These are phyloP conservation scores for Periconia sp. DNA, from an alignment of 2,329 filamentous ascomycete species.

Conservation along the genomic window DNA sequence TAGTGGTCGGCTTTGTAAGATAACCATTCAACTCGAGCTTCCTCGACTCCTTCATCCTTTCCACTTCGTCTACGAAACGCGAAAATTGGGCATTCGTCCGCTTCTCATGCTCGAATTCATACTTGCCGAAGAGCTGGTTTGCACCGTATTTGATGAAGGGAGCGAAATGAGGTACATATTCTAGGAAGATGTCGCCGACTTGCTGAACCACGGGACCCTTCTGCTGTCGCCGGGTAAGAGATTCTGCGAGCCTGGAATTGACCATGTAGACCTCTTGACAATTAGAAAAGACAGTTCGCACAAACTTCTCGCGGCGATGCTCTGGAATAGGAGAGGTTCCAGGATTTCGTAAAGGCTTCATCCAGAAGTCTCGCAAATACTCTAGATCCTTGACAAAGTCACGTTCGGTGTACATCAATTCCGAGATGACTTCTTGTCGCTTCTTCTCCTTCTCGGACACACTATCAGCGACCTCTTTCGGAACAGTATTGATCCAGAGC, in stretches of 20 bases:
- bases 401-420: slow-evolving; percentile 97
- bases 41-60: slow-evolving; percentile 92
- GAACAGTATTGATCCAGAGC: slow-evolving; percentile 98
- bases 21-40: slow-evolving; percentile 98
- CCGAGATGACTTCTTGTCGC: slow-evolving; percentile 95
- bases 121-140: slow-evolving; percentile 95
- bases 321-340: slow-evolving; percentile 83
- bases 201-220: slow-evolving; percentile 87
- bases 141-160: slow-evolving; percentile 97
- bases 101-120: slow-evolving; percentile 96
- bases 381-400: slow-evolving; percentile 99
- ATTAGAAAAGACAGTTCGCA: slow-evolving; percentile 94
- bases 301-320: slow-evolving; percentile 84
- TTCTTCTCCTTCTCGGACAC: slow-evolving; percentile 94
- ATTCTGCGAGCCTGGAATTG: slow-evolving; percentile 85
- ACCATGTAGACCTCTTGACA: slow-evolving; percentile 93
- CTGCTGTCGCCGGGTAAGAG: slow-evolving; percentile 89
- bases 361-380: slow-evolving; percentile 98
- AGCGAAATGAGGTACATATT: slow-evolving; percentile 89
- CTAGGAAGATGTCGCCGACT: slow-evolving; percentile 91
- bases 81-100: slow-evolving; percentile 82
- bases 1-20: slow-evolving; percentile 94
- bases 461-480: slow-evolving; percentile 90
- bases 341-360: slow-evolving; percentile 79
- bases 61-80: slow-evolving; percentile 94